Evolutionary conservation across 106 monocot genomes (phyloP).

Genomic region (Dioscorea zingiberensis): DNA sequence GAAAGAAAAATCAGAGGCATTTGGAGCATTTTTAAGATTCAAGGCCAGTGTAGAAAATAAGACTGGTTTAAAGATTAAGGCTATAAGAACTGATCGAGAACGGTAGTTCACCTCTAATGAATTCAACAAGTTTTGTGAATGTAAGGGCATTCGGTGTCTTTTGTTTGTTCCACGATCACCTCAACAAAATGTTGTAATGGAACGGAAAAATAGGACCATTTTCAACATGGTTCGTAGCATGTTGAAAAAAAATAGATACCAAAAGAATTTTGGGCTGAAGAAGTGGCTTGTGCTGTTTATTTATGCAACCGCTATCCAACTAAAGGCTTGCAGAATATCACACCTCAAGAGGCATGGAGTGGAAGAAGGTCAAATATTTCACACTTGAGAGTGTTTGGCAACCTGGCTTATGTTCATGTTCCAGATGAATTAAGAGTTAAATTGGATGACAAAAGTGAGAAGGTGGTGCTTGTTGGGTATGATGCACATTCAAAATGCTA

Average conservation of each 20-base stretch:
- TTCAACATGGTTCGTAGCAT: not conserved
- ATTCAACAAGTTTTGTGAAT: not conserved
- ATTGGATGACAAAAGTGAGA: not conserved
- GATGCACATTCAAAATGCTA: not conserved
- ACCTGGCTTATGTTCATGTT: not conserved
- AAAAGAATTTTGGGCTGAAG: not conserved
- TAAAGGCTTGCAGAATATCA: not conserved
- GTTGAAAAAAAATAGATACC: not conserved
- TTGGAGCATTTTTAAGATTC: not conserved
- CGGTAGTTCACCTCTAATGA: not conserved
- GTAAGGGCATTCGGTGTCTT: not conserved
- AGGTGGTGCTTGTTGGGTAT: conserved; percentile 1
- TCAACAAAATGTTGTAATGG: not conserved
- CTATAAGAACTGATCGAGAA: not conserved
- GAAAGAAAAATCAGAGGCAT: not conserved
- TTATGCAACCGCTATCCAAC: not conserved
- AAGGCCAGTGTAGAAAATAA: not conserved
- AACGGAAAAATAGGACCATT: not conserved
- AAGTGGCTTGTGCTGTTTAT: not conserved
- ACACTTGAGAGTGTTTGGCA: not conserved
- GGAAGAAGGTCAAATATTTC: not conserved
- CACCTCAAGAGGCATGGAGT: not conserved
- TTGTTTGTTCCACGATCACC: not conserved
- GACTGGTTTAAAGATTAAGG: not conserved
- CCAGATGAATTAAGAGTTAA: not conserved